Base-by-base conservation (phyloP, 2,329 filamentous ascomycete genomes). In the Moelleriella libera region DNA sequence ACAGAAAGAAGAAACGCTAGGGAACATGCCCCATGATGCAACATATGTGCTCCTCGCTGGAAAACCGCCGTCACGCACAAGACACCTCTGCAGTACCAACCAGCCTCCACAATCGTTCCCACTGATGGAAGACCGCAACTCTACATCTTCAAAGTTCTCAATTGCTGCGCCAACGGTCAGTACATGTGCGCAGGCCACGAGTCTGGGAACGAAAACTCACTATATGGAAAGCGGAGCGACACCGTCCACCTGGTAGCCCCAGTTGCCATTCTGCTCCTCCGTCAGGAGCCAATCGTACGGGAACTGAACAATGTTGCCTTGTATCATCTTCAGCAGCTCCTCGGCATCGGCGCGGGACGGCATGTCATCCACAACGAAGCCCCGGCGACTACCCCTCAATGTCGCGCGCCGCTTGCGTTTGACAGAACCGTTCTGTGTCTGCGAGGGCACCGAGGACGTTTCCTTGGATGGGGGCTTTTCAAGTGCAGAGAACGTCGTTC, bases 211-310 rank as follows among this genome's bases (percentile, higher is more conserved):
- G 10, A 29, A 34, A 11, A 75, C 84, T 82, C 74, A 88, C 85
- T 98, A 98, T 59, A 98, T 97, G 68, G 96, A 88, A 66, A 98
- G 72, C 48, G 92, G 92, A 57, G 92, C 94, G 61, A 98, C 83
- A 64, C 94, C 84, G 64, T 98, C 92, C 48, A 97, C 87, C 60
- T 90, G 88, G 67, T 95, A 97, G 52, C 96, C 76, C 92, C 92
- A 98, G 61, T 96, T 94, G 48, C 88, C 87, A 54, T 88, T 89
- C 59, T 82, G 80, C 69, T 97, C 92, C 67, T 97, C 92, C 48
- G 83, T 85, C 56, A 85, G 78, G 47, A 95, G 77, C 88, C 94
- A 98, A 58, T 98, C 88, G 64, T 97, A 95, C 5, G 92, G 92
- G 71, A 94, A 98, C 53, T 87, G 70, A 30, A 98, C 89, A 46